Evolutionary conservation across 179 eudicot species (phyloP), one percentile per base, ranked within the genome.

Genomic region (Spinacia oleracea): DNA sequence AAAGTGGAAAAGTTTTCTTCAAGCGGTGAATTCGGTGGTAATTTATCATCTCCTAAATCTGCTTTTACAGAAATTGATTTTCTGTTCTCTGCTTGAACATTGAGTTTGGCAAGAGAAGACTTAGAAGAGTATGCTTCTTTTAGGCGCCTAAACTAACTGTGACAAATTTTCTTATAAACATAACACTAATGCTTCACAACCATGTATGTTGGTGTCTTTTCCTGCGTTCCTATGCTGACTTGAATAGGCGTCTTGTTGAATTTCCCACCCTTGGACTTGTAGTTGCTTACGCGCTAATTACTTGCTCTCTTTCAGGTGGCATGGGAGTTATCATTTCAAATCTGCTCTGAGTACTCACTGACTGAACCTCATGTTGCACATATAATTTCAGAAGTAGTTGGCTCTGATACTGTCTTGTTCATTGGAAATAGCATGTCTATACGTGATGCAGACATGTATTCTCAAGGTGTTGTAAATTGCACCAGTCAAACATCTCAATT

Each of bases 381-480:
- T 80, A 74, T 80, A 74, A 82, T 91, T 75, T 87, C 91, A 25
- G 84, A 90, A 70, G 79, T 84, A 16, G 81, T 96, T 87, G 81
- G 76, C 60, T 81, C 90, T 59, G 90, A 86, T 20, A 86, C 91
- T 75, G 96, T 96, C 79, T 76, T 96, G 69, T 96, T 93, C 86
- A 50, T 91, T 43, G 99, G 99, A 74, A 96, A 96, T 86, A 96
- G 99, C 86, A 93, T 96, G 99, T 85, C 90, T 62, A 88, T 93
- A 74, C 99, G 99, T 84, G 99, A 96, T 79, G 93, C 89, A 45
- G 94, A 96, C 85, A 92, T 89, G 97, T 96, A 92, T 79, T 90
- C 90, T 38, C 75, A 76, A 81, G 88, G 85, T 81, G 79, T 84
- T 89, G 83, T 81, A 74, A 79, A 81, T 71, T 77, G 83, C 83